Conservation (phyloP, 1,284 basidiomycete species). For the Microbotryomycetes sp. region DNA sequence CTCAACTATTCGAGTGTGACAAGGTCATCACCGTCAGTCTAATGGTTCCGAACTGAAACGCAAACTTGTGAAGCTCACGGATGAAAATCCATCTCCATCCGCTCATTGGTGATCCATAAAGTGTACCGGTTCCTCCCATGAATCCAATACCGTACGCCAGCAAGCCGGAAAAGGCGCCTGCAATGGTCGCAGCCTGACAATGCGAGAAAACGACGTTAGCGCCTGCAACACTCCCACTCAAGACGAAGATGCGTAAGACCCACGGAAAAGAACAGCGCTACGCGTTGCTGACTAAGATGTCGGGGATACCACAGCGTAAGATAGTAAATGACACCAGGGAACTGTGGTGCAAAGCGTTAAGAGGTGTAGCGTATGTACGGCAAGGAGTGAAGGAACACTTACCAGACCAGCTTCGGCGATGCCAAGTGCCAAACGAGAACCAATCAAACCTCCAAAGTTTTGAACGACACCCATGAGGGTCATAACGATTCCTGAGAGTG, state of each 20-base stretch:
- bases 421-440: slow-evolving; percentile 53
- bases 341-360: slow-evolving; percentile 40
- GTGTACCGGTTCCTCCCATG: slow-evolving; percentile 46
- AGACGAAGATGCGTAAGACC: not conserved
- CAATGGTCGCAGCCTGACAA: slow-evolving; percentile 15
- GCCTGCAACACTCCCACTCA: no score
- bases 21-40: not conserved
- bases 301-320: slow-evolving; percentile 49
- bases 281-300: slow-evolving; percentile 8
- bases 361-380: slow-evolving; percentile 53
- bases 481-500: slow-evolving; percentile 45
- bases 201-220: no score
- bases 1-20: slow-evolving; percentile 50
- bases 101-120: slow-evolving; percentile 50
- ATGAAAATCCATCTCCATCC: slow-evolving; percentile 10
- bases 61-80: not conserved
- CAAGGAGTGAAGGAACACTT: slow-evolving; percentile 42
- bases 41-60: not conserved
- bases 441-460: slow-evolving; percentile 32
- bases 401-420: slow-evolving; percentile 59
- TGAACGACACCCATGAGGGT: slow-evolving; percentile 47
- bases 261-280: not conserved
- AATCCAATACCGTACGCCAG: slow-evolving; percentile 48
- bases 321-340: slow-evolving; percentile 29
- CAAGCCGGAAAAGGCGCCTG: slow-evolving; percentile 44